Percentiles rank a stretch among this genome's conserved stretches.
These are phyloP conservation scores for Volvox carteri DNA, from an alignment of 163 green algal genomes.

Conservation along the genomic window DNA sequence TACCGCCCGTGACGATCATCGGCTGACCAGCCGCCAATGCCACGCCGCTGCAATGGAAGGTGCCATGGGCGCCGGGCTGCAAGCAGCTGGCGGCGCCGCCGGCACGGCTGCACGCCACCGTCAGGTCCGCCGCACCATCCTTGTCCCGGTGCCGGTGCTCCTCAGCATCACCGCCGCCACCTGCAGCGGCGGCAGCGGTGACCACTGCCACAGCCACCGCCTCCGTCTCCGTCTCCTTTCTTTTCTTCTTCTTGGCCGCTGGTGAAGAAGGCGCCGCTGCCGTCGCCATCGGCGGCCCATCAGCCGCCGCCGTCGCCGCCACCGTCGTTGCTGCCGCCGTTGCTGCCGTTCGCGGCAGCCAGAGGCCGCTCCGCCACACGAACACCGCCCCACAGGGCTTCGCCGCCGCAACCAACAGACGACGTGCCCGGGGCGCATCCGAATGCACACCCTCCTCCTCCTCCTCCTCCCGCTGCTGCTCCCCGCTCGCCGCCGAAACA, in stretches of 20 bases:
- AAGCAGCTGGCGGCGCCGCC: constrained; percentile 40
- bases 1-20: constrained; percentile 19
- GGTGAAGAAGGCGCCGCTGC: too few species aligned
- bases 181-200: neutral
- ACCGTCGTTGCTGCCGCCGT: neutral
- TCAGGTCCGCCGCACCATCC: neutral
- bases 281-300: neutral
- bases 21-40: constrained; percentile 18
- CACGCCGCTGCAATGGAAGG: neutral
- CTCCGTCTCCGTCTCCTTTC: too few species aligned
- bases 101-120: neutral
- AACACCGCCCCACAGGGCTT: constrained; percentile 34
- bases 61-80: constrained; percentile 26
- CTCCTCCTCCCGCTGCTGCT: neutral
- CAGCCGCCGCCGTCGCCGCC: neutral
- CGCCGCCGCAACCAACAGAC: constrained; percentile 23
- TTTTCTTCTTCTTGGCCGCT: too few species aligned
- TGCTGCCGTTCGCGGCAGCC: neutral
- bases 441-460: neutral
- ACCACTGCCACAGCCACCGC: neutral
- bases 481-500: neutral
- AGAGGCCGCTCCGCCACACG: constrained; percentile 11
- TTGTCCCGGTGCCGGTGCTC: neutral
- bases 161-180: neutral
- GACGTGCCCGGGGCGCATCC: neutral